Evolutionary conservation across 108 stramenopile species (phyloP).

Genomic region (Tribonema minus): DNA sequence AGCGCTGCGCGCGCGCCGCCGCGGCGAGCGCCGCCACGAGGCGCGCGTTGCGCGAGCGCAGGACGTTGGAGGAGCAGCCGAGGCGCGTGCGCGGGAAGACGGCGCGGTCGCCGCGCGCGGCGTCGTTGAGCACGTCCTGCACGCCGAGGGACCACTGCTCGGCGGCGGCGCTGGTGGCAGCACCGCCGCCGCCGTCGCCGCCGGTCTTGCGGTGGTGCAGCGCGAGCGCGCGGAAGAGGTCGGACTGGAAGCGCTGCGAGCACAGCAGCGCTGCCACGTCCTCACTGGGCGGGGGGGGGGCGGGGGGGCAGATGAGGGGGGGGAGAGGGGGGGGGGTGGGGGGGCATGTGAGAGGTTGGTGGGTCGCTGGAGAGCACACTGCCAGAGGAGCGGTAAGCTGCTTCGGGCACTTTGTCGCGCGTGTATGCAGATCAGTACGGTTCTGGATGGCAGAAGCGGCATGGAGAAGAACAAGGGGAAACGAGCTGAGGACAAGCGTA

Average conservation of each 20-base stretch:
- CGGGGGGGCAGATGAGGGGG: too few relatives aligned
- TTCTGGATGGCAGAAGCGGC: too few relatives aligned
- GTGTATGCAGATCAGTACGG: too few relatives aligned
- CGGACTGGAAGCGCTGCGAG: constrained; percentile 1
- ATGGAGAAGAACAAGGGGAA: too few relatives aligned
- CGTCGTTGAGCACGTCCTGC: constrained; percentile 20
- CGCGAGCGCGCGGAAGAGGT: constrained; percentile 27
- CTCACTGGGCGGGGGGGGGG: not conserved
- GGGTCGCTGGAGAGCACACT: too few relatives aligned
- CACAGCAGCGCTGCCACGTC: constrained; percentile 17
- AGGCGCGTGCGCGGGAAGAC: not conserved
- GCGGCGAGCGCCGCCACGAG: not conserved
- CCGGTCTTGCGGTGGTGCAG: constrained; percentile 25
- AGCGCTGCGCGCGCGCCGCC: not conserved
- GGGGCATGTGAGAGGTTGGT: too few relatives aligned
- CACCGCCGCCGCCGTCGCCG: constrained; percentile 16
- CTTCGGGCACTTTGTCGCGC: too few relatives aligned
- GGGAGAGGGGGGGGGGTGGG: too few relatives aligned
- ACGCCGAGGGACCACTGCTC: constrained; percentile 43
- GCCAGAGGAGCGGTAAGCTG: too few relatives aligned
- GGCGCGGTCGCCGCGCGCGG: constrained; percentile 16
- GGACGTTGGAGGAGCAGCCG: too few relatives aligned
- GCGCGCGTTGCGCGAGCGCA: too few relatives aligned
- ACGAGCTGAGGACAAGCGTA: too few relatives aligned
- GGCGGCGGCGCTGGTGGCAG: not conserved